Base-by-base conservation (phyloP, 345 rosid genomes). In the Boechera divaricarpa region DNA sequence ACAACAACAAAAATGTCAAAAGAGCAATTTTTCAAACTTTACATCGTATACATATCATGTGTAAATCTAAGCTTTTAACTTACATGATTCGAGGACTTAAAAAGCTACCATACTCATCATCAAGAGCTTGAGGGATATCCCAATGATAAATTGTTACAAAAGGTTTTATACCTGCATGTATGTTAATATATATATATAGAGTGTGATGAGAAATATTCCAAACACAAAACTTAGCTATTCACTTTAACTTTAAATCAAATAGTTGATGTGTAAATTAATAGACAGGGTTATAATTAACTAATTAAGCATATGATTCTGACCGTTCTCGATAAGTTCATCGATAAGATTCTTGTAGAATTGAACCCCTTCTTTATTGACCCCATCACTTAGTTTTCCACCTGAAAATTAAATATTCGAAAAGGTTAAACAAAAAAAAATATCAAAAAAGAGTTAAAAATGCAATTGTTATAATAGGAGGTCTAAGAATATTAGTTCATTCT, bases 81-180 rank as follows among this genome's bases (percentile, higher is more conserved):
- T 82, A 86, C 89, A 76, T 84, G 41, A 83, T 73, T 16, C 11
- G 52, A 42, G 79, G 79, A 49, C 78, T 80, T 55, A 86, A 72
- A 48, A 81, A 75, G 6, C 89, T 82, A 56, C 77, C 85, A 10
- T 83, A 86, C 36, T 74, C 78, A 32, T 83, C 82, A 32, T 86
- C 82, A 4, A 86, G 67, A 4, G 72, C 15, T 69, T 85, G 86
- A 44, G 88, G 86, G 26, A 81, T 45, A 45, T 85, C 86, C 86
- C 84, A 85, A 15, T 83, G 88, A 32, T 71, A 85, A 3, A 82
- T 4, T 5, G 86, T 85, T 18, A 79, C 62, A 51, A 69, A 82
- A 15, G 87, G 87, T 47, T 82, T 53, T 10, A 85, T 74, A 2
- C 82, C 87, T 82, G 41, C n/a, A 10, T 9, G 35, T 6, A 74